Conservation (phyloP, 108 stramenopile genomes). For the Cyclotella atomus region DNA sequence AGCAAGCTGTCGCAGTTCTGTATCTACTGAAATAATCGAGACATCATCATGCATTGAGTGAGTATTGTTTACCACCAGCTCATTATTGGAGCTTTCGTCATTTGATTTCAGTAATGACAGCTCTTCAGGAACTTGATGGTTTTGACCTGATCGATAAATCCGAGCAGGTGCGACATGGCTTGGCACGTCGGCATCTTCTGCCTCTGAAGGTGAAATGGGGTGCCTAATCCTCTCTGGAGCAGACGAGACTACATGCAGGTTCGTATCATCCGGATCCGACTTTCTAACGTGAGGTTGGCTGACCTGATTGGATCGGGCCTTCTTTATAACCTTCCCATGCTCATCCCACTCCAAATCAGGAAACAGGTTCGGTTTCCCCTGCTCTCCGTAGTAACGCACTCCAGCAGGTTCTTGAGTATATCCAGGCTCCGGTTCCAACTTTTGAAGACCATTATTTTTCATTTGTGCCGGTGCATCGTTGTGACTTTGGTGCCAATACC, state of each 20-base stretch:
- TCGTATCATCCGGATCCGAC: neutral
- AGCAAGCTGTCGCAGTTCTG: constrained; percentile 24
- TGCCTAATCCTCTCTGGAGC: neutral
- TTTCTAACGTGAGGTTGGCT: neutral
- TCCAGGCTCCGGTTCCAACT: constrained; percentile 10
- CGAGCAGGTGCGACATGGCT: neutral
- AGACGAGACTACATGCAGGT: neutral
- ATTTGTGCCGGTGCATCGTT: neutral
- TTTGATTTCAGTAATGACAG: neutral
- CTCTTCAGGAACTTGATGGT: constrained; percentile 3
- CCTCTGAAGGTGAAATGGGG: neutral
- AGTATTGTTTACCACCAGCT: neutral
- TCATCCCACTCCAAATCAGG: constrained; percentile 15
- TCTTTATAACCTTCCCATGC: neutral
- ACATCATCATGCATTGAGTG: constrained; percentile 27
- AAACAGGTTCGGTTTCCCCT: neutral
- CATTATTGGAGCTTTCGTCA: neutral
- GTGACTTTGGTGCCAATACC: neutral
- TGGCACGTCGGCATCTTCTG: neutral
- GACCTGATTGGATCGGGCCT: neutral
- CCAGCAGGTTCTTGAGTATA: constrained; percentile 11
- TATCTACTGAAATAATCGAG: constrained; percentile 46
- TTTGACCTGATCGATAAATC: neutral
- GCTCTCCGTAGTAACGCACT: constrained; percentile 10
- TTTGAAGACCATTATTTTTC: neutral